Base-by-base conservation (phyloP, 805 yeast genomes). In the Wickerhamomyces strasburgensis region DNA sequence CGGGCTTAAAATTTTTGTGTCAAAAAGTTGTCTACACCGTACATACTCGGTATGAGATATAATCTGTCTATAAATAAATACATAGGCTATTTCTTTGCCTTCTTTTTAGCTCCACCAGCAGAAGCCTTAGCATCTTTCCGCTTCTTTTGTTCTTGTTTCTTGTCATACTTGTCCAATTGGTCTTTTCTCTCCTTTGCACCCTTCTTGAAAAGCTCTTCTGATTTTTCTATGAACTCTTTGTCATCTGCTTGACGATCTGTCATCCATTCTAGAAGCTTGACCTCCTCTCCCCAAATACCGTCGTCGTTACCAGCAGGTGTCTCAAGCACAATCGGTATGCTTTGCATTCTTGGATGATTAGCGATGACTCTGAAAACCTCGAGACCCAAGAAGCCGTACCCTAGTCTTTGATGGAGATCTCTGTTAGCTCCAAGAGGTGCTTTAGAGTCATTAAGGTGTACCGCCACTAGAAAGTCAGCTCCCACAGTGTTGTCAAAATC, bases 381-480 rank as follows among this genome's bases (percentile, higher is more conserved):
- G 31, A 93, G 65, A 0, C 96, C 96, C 31, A 93, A 54, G 52
- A 85, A 93, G 0, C 98, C 98, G 47, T 75, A 68, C 1, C 98
- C 98, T 27, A 93, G 62, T 42, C 79, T 76, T 56, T 93, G 95
- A 57, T 93, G 98, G 37, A 90, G 71, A 59, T 93, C 98, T 44
- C 95, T 72, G 51, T 86, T 86, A 17, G 95, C 88, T 3, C 82
- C 93, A 29, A 85, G 58, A 3, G 98, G 98, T 4, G 95, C 94
- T 62, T 90, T 89, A 6, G 98, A 90, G 57, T 93, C 98, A 56
- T 93, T 93, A 39, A 93, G 62, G 62, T 93, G 98, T 33, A 93
- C 72, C 1, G 94, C 89, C 17, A 78, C 62, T 32, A 93, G 63
- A 56, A 84, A 87, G 45, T 85, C 62, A 51, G 72, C 65, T 0